Evolutionary conservation across 2,329 filamentous ascomycete genomes (phyloP), one percentile per base, ranked within the genome.

Genomic region (Bipolaris sorokiniana): DNA sequence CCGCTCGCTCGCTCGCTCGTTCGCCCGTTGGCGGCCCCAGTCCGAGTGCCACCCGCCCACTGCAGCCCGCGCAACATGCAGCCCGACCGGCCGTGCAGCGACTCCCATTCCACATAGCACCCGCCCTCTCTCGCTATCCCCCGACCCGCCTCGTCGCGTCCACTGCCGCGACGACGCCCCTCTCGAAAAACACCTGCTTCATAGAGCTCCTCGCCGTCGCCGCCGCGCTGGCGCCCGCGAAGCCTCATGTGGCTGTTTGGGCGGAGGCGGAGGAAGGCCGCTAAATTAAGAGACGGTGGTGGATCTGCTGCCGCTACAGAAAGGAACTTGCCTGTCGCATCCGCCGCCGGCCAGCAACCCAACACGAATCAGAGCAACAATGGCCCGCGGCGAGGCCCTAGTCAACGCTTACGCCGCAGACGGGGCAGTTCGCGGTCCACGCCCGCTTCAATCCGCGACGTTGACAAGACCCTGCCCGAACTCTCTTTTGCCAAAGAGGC

Each of bases 181-280:
- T 20, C 53, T 42, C 46, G 47, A 10, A 28, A 28, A 9, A 28
- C 26, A 53, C 15, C 28, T 11, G 33, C 10, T 22, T 13, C 11
- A 13, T 47, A 36, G 34, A 16, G 15, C 10, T 48, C 57, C 36
- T 51, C 48, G 49, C 53, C 56, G 38, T 49, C 48, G 49, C 49
- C 58, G 26, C 44, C 49, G 56, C 56, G 48, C 51, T 48, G 38
- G 50, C 51, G 37, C 28, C 44, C 44, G 38, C 58, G 22, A 36
- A 38, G 48, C 38, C 56, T 63, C 58, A 94, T 94, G 90, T 96
- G 91, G 92, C 90, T 88, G 60, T 96, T 96, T 78, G 84, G 88
- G 77, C 87, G 89, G 71, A 88, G 84, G 79, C 88, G 85, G 78
- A 88, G 87, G 77, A 88, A 88, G 78, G 86, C 86, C 76, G 84